Evolutionary conservation across 768 basidiomycete species (phyloP).

Genomic region (Kwoniella pini): DNA sequence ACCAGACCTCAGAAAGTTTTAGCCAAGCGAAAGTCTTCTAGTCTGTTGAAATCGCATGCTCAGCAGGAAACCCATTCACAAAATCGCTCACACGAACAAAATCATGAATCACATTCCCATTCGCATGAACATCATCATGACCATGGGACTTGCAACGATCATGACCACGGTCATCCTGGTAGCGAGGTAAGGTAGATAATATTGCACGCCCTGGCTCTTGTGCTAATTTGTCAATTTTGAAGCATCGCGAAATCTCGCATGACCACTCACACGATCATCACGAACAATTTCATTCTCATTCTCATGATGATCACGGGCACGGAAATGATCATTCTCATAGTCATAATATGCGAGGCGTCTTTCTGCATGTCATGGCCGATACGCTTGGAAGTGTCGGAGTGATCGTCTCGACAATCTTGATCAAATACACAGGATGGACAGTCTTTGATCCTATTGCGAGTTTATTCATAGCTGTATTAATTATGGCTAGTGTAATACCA

Average conservation of each 20-base stretch:
- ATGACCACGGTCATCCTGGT: conserved; percentile 33
- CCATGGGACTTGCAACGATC: conserved; percentile 25
- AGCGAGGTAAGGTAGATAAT: conserved; percentile 21
- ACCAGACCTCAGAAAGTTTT: conserved; percentile 3
- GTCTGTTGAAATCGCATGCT: conserved; percentile 7
- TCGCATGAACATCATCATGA: conserved; percentile 7
- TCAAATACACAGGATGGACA: conserved; percentile 96
- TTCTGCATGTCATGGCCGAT: conserved; percentile 69
- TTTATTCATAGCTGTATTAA: conserved; percentile 90
- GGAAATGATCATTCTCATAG: conserved; percentile 70
- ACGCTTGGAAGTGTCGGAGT: conserved; percentile 90
- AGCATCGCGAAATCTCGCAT: no score
- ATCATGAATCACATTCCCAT: not conserved
- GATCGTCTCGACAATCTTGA: conserved; percentile 92
- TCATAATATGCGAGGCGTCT: conserved; percentile 98
- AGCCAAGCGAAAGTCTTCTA: conserved; percentile 16
- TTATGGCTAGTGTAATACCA: conserved; percentile 92
- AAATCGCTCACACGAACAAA: conserved; percentile 9
- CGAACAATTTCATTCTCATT: conserved; percentile 30
- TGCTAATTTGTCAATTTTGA: no score
- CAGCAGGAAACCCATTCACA: conserved; percentile 8
- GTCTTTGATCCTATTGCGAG: conserved; percentile 98
- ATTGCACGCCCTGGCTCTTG: no score
- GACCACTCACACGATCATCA: conserved; percentile 53
- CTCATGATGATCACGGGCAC: conserved; percentile 50